A percentile compares a stretch with the other conserved stretches of the same genome.
Evolutionary conservation across 306 rosid genomes (phyloP).

Genomic region (Sindora glabra): DNA sequence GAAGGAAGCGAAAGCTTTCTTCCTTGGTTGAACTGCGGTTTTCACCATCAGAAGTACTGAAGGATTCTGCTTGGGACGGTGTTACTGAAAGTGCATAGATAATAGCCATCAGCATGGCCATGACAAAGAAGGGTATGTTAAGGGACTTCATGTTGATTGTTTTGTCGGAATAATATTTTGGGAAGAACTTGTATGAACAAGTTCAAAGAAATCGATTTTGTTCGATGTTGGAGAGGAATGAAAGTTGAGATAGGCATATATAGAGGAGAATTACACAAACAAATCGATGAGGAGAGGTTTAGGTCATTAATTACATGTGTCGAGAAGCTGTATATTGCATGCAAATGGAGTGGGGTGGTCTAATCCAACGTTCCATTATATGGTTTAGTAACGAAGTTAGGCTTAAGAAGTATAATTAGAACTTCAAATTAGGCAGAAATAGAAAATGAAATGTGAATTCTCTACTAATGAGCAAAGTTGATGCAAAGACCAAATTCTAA

Average conservation of each 20-base stretch:
- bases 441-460: neutral
- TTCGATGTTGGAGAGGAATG: neutral
- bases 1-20: constrained; percentile 18
- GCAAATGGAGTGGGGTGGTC: constrained; percentile 12
- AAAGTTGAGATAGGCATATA: constrained; percentile 1
- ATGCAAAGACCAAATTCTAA: neutral
- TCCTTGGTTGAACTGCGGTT: constrained; percentile 7
- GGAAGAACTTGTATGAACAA: too few relatives aligned
- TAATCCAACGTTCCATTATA: constrained; percentile 6
- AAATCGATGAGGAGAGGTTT: neutral
- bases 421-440: neutral
- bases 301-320: too few relatives aligned
- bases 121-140: constrained; percentile 9
- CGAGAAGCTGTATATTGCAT: neutral
- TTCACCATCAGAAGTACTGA: neutral
- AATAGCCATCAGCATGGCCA: constrained; percentile 22
- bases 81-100: constrained; percentile 19
- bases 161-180: too few relatives aligned
- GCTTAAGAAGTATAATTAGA: neutral
- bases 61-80: neutral
- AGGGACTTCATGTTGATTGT: constrained; percentile 31
- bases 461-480: too few relatives aligned
- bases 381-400: constrained; percentile 28
- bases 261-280: neutral
- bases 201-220: too few relatives aligned